Evolutionary conservation across 345 rosid genomes (phyloP), one percentile per base, ranked within the genome.

Genomic region (Lumnitzera littorea): DNA sequence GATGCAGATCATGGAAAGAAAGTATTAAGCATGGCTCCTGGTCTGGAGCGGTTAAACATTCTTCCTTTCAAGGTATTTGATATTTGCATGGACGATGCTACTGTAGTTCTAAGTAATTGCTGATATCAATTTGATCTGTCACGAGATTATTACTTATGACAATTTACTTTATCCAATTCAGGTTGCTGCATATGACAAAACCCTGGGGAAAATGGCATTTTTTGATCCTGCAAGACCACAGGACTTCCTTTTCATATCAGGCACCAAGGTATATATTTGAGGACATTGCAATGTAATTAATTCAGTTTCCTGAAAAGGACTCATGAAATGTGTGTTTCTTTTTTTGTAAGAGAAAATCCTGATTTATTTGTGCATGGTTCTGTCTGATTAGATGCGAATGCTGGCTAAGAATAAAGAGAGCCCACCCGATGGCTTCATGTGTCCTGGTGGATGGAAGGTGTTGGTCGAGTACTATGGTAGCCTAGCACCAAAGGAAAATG

Each of bases 1-100:
- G 97, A 94, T 73, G 96, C 99, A 62, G 99, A 94, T 79, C 99
- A 94, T 62, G 97, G 97, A 51, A 94, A 94, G 84, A 86, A 86
- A 81, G 97, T 94, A 62, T 57, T 94, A 72, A 88, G 96, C 80
- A 86, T 90, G 97, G 96, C 97, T 16, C 97, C 91, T 10, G 99
- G 99, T 64, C 82, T 94, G 13, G 99, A 90, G 82, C 81, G 91
- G 61, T 89, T 94, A 23, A 90, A 88, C 72, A 94, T 94, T 66
- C 97, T 94, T 67, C 99, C 99, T 64, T 94, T 90, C 74, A 94
- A 73, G 95, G 97, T 94, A 86, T 41, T 48, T 52, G 23, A 23
- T 48, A 51, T 12, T 15, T 55, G 49, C 50, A 13, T 51, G 0
- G 1, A 27, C 47, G 53, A 46, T 17, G 25, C 25, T n/a, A 23